Base-by-base conservation (phyloP, 2,329 filamentous ascomycete species). In the Xylaria multiplex region DNA sequence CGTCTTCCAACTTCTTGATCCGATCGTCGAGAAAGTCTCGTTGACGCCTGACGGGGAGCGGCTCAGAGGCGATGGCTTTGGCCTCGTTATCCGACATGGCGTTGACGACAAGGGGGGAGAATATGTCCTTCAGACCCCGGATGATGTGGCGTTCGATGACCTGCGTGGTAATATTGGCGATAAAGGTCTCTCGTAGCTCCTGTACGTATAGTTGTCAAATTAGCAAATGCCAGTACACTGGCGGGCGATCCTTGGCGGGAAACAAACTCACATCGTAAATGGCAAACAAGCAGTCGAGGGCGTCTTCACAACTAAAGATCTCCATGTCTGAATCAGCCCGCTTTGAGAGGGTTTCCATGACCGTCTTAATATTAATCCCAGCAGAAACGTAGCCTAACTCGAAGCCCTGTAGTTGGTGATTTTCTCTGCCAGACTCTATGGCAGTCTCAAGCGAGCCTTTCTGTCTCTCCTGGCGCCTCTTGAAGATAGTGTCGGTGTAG, bases 401-500 rank as follows among this genome's bases (percentile, higher is more conserved):
- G 6, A 1, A 37, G 35, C 6, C 6, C 6, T 8, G 6, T 8
- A 37, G 35, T 11, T 11, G 4, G 35, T 11, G 22, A 45, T 57
- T 14, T 3, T 46, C 27, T 14, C 14, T 53, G 27, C 45, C 6
- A 27, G 9, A 16, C 40, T 58, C 24, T 19, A 58, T 13, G 2
- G 48, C 46, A 30, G 42, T 11, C 30, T 43, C 22, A 49, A 62
- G 30, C 1, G 14, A 32, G 3, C 8, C 27, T 32, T 55, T 59
- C 6, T 50, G n/a, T 53, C 55, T 59, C 16, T 55, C 56, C 19
- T 52, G 42, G 24, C 60, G 55, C 7, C 50, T 55, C 22, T 73
- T 75, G 0, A 66, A 50, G 11, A 80, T 66, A 0, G 67, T 77
- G 6, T 79, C 73, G 0, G 75, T 77, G 48, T 75, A 80, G 48